Conservation (phyloP, 352 stramenopile species). For the Globisporangium camurandrum region DNA sequence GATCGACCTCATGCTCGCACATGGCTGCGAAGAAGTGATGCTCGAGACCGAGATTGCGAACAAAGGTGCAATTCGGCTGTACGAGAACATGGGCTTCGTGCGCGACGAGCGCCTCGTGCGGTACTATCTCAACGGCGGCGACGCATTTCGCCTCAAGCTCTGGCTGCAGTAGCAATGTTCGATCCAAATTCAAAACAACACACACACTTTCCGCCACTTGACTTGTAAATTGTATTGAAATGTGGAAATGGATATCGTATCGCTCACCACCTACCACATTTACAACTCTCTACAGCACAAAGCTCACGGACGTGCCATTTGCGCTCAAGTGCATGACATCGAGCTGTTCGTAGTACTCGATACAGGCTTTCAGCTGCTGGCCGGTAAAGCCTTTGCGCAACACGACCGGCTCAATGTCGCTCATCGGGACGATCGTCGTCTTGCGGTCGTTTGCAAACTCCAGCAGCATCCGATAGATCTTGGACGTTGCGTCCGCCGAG, state of each 20-base stretch:
- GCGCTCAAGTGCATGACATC: slow-evolving; percentile 77
- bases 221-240: no score
- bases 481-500: slow-evolving; percentile 89
- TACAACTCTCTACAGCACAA: slow-evolving; percentile 49
- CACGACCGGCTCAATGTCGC: slow-evolving; percentile 90
- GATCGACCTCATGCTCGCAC: slow-evolving; percentile 84
- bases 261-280: no score
- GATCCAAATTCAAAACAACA: no score
- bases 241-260: no score
- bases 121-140: slow-evolving; percentile 94
- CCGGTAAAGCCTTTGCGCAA: slow-evolving; percentile 95
- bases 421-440: slow-evolving; percentile 73
- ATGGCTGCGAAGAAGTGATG: slow-evolving; percentile 84
- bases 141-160: slow-evolving; percentile 92
- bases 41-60: slow-evolving; percentile 94
- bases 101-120: slow-evolving; percentile 89
- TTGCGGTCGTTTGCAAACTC: slow-evolving; percentile 87
- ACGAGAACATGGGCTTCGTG: slow-evolving; percentile 92
- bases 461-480: slow-evolving; percentile 93
- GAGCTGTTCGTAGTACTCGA: slow-evolving; percentile 93
- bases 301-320: slow-evolving; percentile 71
- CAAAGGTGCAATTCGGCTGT: slow-evolving; percentile 86
- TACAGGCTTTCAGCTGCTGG: slow-evolving; percentile 91
- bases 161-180: slow-evolving; percentile 54
- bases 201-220: no score